These are phyloP conservation scores for Phaffia rhodozyma DNA, from an alignment of 1,284 basidiomycete species.

Conservation along the genomic window DNA sequence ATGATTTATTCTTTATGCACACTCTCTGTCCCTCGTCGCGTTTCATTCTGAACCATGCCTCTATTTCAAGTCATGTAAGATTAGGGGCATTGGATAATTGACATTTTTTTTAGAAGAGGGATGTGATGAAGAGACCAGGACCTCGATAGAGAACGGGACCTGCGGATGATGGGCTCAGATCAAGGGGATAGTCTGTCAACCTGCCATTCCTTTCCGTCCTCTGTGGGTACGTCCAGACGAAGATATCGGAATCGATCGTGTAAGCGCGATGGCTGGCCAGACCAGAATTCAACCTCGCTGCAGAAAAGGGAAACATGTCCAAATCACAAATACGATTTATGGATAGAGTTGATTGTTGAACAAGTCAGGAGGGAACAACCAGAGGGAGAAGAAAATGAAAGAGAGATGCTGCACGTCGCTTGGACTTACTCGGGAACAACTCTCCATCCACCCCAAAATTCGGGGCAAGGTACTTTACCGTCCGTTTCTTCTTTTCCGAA, in stretches of 20 bases:
- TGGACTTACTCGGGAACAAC: constrained; percentile 68
- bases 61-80: no score
- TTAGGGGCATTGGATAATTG: no score
- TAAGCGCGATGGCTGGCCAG: constrained; percentile 73
- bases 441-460: constrained; percentile 94
- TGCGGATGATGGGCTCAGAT: background rate
- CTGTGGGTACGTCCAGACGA: constrained; percentile 43
- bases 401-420: constrained; percentile 4
- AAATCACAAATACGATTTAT: background rate
- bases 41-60: no score
- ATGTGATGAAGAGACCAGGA: no score
- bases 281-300: constrained; percentile 83
- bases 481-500: constrained; percentile 47
- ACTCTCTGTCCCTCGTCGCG: no score
- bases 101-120: no score
- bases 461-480: constrained; percentile 59
- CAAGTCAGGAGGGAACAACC: background rate
- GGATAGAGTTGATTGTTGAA: background rate
- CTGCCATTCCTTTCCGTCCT: constrained; percentile 50
- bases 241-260: constrained; percentile 80
- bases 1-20: no score
- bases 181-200: constrained; percentile 63
- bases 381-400: constrained; percentile 6
- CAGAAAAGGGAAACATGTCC: constrained; percentile 2
- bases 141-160: no score